Evolutionary conservation across 2,329 filamentous ascomycete genomes (phyloP).

Genomic region (Nannizzia gypsea): DNA sequence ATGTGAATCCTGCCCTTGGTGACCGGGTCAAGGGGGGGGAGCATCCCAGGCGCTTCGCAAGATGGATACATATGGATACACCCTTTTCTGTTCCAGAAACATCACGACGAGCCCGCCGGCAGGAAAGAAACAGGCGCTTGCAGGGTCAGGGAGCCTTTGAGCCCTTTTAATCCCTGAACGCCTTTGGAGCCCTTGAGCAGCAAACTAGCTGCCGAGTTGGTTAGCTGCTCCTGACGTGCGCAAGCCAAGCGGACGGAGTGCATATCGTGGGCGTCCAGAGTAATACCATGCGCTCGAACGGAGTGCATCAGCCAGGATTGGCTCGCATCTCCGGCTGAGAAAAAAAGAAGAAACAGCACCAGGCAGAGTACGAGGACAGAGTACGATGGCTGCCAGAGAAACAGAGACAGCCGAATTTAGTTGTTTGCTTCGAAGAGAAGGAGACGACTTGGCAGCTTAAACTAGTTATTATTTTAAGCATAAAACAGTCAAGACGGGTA

Average conservation of each 20-base stretch:
- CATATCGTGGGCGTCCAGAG: not conserved
- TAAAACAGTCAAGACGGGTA: not conserved
- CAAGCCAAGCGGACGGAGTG: not conserved
- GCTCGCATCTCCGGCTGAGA: not conserved
- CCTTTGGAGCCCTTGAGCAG: no score
- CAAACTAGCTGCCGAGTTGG: not conserved
- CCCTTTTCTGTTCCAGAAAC: not conserved
- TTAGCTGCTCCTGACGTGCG: conserved; percentile 2
- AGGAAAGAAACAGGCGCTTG: not conserved
- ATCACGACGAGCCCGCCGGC: not conserved
- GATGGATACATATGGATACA: no score
- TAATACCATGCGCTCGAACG: no score
- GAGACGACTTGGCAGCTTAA: not conserved
- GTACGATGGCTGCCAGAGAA: no score
- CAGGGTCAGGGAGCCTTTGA: not conserved
- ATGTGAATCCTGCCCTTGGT: not conserved
- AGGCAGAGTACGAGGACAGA: no score
- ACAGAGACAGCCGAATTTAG: no score
- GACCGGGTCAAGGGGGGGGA: not conserved
- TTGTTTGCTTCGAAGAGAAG: no score
- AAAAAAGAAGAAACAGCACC: not conserved
- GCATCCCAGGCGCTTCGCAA: not conserved
- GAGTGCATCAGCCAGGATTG: not conserved
- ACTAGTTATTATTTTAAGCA: not conserved
- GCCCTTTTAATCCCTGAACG: no score